These are phyloP conservation scores for Phoenix dactylifera DNA, from an alignment of 176 grass and related monocot species.

Conservation along the genomic window DNA sequence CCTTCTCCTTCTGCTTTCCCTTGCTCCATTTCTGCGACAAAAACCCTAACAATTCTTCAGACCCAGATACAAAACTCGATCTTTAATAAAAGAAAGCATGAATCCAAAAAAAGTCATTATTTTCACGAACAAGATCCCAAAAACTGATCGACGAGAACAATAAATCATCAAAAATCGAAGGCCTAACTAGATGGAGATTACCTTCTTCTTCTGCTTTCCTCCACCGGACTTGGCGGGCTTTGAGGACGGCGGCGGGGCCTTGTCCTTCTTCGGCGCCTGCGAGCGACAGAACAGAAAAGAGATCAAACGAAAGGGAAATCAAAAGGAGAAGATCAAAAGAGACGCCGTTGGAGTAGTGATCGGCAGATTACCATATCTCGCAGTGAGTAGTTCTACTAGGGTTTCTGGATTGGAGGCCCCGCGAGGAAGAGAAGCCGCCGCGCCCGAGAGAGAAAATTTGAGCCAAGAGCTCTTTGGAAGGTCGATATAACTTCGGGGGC, in stretches of 20 bases:
- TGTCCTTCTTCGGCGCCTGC: constrained; percentile 34
- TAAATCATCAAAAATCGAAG: neutral
- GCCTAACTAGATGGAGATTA: neutral
- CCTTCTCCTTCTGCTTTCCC: constrained; percentile 44
- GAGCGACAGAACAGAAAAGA: too few species aligned
- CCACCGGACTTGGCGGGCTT: constrained; percentile 34
- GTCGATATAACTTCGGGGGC: too few species aligned
- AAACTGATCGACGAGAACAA: neutral
- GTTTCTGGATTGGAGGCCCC: too few species aligned
- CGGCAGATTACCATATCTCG: too few species aligned
- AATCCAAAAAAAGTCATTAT: neutral
- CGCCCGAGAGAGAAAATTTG: too few species aligned
- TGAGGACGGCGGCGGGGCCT: constrained; percentile 15
- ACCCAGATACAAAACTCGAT: neutral
- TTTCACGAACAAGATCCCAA: neutral
- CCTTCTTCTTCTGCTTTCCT: constrained; percentile 37
- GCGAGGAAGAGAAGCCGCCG: too few species aligned
- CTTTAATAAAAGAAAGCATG: too few species aligned
- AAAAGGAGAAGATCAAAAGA: too few species aligned
- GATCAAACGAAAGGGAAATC: too few species aligned
- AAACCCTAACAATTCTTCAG: neutral
- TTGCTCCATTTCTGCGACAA: constrained; percentile 32
- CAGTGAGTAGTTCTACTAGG: too few species aligned
- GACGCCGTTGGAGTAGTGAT: too few species aligned
- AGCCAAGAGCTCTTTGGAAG: too few species aligned